Percentiles rank a stretch among this genome's conserved stretches.
These are phyloP conservation scores for Zizania palustris DNA, from an alignment of 202 grass and related monocot genomes.

Conservation along the genomic window DNA sequence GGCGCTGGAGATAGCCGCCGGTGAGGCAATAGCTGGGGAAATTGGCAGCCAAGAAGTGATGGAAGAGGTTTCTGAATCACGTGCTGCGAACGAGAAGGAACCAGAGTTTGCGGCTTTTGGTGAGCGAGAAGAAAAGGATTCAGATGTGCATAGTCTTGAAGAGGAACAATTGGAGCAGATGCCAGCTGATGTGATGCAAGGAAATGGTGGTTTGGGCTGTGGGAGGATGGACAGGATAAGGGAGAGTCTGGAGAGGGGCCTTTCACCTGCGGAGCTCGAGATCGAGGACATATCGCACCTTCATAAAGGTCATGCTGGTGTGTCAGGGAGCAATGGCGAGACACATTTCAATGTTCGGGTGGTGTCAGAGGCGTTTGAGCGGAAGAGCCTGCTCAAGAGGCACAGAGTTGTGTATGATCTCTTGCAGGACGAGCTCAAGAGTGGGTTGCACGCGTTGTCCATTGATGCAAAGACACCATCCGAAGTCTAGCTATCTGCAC, in stretches of 20 bases:
- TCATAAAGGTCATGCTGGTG: conserved; percentile 74
- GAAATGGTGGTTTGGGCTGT: conserved; percentile 32
- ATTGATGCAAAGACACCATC: conserved; percentile 89
- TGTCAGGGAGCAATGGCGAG: conserved; percentile 67
- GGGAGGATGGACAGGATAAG: conserved; percentile 75
- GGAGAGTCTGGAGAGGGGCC: conserved; percentile 45
- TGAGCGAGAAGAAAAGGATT: conserved; percentile 6
- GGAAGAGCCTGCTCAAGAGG: conserved; percentile 92
- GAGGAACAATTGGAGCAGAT: conserved; percentile 33
- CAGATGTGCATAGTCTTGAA: neutral
- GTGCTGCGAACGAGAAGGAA: conserved; percentile 36
- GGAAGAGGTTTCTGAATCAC: conserved; percentile 6
- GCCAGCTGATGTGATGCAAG: conserved; percentile 11
- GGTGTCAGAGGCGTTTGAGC: conserved; percentile 79
- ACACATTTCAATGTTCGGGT: conserved; percentile 90
- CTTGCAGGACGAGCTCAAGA: conserved; percentile 76
- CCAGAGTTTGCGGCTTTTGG: conserved; percentile 40
- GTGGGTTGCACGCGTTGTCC: conserved; percentile 82
- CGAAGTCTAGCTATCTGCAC: conserved; percentile 54
- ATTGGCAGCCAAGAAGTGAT: conserved; percentile 21
- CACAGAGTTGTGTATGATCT: conserved; percentile 85
- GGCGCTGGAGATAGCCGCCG: conserved; percentile 57
- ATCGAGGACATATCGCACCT: conserved; percentile 83
- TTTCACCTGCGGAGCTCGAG: conserved; percentile 56
- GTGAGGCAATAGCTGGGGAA: neutral